Evolutionary conservation across 1,139 yeast genomes (phyloP), one percentile per base, ranked within the genome.

Genomic region (Pichia inconspicua): DNA sequence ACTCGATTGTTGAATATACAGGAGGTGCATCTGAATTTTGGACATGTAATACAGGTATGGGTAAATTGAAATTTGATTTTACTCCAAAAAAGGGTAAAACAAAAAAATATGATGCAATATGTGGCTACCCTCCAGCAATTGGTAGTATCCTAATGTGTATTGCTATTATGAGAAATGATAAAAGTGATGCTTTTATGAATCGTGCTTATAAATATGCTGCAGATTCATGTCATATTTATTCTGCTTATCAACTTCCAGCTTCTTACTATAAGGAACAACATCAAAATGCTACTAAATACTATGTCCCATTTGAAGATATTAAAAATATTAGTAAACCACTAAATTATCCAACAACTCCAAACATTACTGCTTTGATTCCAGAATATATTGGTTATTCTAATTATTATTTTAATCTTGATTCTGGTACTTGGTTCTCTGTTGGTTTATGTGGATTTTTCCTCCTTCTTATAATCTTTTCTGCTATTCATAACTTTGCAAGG

Each of bases 371-470:
- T 10, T 43, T 42, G 11, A 37, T 15, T 4, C 40, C 40, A 2
- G 28, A 25, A 14, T 51, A 44, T 28, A 25, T 19, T 7, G 55
- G 53, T 31, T 58, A 58, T 31, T 28, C 36, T 4, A 44, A 51
- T 1, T 53, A 48, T 37, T 56, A 59, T 37, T 43, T 32, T 9
- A 60, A 59, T 36, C 37, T 51, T 4, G 63, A 60, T 42, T 44
- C 50, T 17, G 55, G 58, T 31, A 58, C 59, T 2, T 52, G 54
- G 49, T 59, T 52, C 48, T 70, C 71, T 11, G 71, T 72, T 69
- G 74, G 72, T 17, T 57, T 67, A 48, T 60, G 67, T 35, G 68
- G 67, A 47, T 72, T 63, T 51, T 72, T 75, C 69, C 63, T 59
- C 1, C 52, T 45, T 15, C 60, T 25, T 25, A 66, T 38, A 67